These are phyloP conservation scores for Beauveria brongniartii DNA, from an alignment of 2,329 filamentous ascomycete genomes.

Conservation along the genomic window DNA sequence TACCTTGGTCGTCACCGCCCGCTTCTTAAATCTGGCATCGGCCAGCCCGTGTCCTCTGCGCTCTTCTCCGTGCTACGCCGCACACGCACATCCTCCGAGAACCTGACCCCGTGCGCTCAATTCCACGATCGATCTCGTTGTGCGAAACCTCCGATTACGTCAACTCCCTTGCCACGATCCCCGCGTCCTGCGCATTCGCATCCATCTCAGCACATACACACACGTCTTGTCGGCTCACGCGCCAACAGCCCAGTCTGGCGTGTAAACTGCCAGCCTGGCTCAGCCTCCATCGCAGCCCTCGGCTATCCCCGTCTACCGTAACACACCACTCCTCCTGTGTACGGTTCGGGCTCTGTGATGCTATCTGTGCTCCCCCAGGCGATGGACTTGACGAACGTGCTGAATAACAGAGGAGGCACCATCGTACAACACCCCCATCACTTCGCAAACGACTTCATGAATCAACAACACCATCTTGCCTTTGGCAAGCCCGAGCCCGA, in stretches of 20 bases:
- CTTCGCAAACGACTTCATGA: slow-evolving; percentile 23
- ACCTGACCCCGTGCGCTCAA: slow-evolving; percentile 4
- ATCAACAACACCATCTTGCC: slow-evolving; percentile 24
- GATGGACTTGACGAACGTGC: slow-evolving; percentile 46
- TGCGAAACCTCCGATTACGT: not conserved
- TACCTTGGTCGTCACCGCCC: not conserved
- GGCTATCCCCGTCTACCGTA: not conserved
- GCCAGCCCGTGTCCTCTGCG: slow-evolving; percentile 1
- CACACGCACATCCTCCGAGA: not conserved
- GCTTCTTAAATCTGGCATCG: slow-evolving; percentile 1
- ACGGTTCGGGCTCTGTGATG: slow-evolving; percentile 22
- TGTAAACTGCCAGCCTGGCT: not conserved
- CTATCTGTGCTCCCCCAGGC: slow-evolving; percentile 36
- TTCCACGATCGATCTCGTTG: slow-evolving; percentile 3
- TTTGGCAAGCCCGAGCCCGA: slow-evolving; percentile 28
- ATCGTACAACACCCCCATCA: slow-evolving; percentile 23
- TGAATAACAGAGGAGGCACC: slow-evolving; percentile 39
- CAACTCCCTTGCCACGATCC: not conserved
- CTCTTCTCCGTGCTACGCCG: not conserved
- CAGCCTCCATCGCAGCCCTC: not conserved
- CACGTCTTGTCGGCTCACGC: not conserved
- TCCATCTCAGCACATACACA: not conserved
- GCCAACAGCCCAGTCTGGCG: not conserved
- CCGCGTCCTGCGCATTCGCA: not conserved
- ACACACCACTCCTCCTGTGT: slow-evolving; percentile 9